Conservation (phyloP, 768 basidiomycete genomes). For the Termitomyces sp. region DNA sequence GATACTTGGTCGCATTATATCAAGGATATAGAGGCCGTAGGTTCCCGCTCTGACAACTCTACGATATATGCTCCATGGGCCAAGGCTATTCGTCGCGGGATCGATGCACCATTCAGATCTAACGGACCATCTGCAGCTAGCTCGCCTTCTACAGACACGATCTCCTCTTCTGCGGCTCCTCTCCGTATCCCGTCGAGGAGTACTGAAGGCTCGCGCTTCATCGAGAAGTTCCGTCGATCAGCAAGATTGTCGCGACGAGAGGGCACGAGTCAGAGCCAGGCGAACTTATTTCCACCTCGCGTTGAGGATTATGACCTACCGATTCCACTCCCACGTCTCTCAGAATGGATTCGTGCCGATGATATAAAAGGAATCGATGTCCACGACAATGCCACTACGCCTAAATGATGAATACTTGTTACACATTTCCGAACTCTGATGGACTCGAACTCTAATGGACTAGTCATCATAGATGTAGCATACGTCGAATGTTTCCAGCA, state of each 20-base stretch:
- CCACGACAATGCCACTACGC: constrained; percentile 16
- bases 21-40: constrained; percentile 22
- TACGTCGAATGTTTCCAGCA: constrained; percentile 2
- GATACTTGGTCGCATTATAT: constrained; percentile 11
- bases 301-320: constrained; percentile 50
- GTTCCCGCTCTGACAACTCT: constrained; percentile 13
- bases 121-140: constrained; percentile 14
- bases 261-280: constrained; percentile 15
- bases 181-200: constrained; percentile 26
- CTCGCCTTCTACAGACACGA: constrained; percentile 15
- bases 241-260: constrained; percentile 27
- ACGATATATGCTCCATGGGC: constrained; percentile 48
- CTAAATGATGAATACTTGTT: constrained; percentile 5
- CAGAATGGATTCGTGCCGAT: constrained; percentile 53
- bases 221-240: constrained; percentile 38
- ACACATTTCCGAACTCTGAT: neutral
- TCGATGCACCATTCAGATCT: constrained; percentile 50
- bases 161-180: constrained; percentile 25
- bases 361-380: constrained; percentile 22
- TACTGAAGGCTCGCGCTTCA: constrained; percentile 32
- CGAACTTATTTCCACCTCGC: constrained; percentile 34
- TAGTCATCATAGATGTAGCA: neutral
- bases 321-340: constrained; percentile 47
- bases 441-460: neutral
- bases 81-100: constrained; percentile 46